Conservation (phyloP, 2,329 filamentous ascomycete species). For the Sclerotinia borealis region DNA sequence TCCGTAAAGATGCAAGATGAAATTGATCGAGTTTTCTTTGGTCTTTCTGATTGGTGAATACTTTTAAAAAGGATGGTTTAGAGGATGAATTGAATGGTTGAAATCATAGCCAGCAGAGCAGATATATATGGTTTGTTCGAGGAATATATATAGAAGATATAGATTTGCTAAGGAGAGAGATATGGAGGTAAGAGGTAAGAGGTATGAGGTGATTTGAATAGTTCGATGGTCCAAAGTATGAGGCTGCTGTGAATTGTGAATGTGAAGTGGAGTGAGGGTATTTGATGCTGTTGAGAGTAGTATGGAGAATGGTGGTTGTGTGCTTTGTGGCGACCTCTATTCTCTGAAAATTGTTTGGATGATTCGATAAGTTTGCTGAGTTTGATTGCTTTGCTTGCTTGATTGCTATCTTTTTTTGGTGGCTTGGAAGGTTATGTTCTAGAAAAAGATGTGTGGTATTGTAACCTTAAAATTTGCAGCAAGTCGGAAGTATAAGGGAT, state of each 20-base stretch:
- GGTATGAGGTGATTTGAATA: not conserved
- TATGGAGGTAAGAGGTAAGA: too few species aligned
- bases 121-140: not conserved
- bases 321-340: not conserved
- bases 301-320: not conserved
- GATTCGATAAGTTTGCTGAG: not conserved
- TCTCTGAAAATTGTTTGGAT: not conserved
- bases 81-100: not conserved
- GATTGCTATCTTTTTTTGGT: not conserved
- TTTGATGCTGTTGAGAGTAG: not conserved
- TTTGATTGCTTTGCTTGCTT: not conserved
- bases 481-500: slow-evolving; percentile 10
- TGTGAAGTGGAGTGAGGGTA: not conserved
- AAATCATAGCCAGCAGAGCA: not conserved
- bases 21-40: not conserved
- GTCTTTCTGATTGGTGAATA: not conserved
- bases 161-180: not conserved
- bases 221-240: not conserved
- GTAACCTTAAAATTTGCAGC: not conserved
- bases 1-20: not conserved
- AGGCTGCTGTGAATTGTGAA: not conserved
- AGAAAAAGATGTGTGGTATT: not conserved
- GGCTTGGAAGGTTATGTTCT: not conserved
- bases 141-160: not conserved
- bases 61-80: not conserved